Percentiles rank a stretch among this genome's conserved stretches.
Evolutionary conservation across 129 eudicot genomes (phyloP).

Genomic region (Logfia minima): DNA sequence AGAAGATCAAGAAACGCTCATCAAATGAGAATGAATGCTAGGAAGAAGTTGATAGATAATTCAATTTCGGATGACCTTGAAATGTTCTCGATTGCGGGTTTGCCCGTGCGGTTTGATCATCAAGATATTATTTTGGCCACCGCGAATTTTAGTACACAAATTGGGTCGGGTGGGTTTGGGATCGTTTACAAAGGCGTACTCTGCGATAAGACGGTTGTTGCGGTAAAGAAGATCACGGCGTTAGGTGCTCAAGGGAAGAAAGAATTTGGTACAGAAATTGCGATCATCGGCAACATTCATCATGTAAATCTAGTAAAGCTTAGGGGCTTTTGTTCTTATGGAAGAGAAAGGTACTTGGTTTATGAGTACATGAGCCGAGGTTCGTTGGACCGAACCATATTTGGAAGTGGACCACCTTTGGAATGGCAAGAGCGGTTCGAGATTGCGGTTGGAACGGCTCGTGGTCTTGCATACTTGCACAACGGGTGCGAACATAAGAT

Average conservation of each 20-base stretch:
- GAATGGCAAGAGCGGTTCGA: slow-evolving; percentile 93
- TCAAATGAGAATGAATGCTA: background rate
- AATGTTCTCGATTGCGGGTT: slow-evolving; percentile 70
- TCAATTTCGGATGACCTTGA: slow-evolving; percentile 30
- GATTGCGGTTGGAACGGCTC: slow-evolving; percentile 74
- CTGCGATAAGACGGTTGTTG: slow-evolving; percentile 64
- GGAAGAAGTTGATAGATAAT: slow-evolving; percentile 25
- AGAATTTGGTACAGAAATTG: slow-evolving; percentile 83
- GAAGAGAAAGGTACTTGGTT: slow-evolving; percentile 67
- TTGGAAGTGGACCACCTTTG: slow-evolving; percentile 66
- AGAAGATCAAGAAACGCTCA: slow-evolving; percentile 34
- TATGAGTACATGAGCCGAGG: slow-evolving; percentile 91
- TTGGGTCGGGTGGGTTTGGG: slow-evolving; percentile 90
- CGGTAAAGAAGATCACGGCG: slow-evolving; percentile 70
- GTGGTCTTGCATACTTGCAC: slow-evolving; percentile 89
- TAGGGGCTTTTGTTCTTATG: slow-evolving; percentile 76
- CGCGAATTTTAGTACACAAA: slow-evolving; percentile 47
- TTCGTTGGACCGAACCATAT: slow-evolving; percentile 73
- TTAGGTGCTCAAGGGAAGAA: slow-evolving; percentile 66
- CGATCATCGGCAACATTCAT: slow-evolving; percentile 77
- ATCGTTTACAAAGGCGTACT: slow-evolving; percentile 36
- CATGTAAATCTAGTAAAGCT: slow-evolving; percentile 79
- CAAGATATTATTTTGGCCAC: slow-evolving; percentile 68
- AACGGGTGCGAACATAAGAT: slow-evolving; percentile 80
- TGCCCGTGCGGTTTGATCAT: slow-evolving; percentile 60